A percentile compares a stretch with the other conserved stretches of the same genome.
phyloP scores from a whole-genome alignment of 805 yeast genomes.

The Candida germanica region DNA sequence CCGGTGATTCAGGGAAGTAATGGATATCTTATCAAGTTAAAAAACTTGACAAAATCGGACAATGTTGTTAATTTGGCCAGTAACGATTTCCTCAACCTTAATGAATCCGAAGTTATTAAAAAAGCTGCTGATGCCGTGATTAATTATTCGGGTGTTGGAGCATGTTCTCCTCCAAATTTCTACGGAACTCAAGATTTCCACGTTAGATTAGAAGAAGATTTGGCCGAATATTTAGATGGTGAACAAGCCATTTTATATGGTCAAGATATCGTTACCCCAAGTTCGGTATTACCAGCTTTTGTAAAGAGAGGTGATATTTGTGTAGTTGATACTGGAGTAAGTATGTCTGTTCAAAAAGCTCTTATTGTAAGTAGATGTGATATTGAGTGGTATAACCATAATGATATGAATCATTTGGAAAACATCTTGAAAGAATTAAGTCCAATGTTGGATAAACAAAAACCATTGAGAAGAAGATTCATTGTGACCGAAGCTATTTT shows the following conservation, averaged over 20 bases:
- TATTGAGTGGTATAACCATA: slow-evolving; percentile 80
- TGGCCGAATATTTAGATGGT: slow-evolving; percentile 72
- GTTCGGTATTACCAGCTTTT: slow-evolving; percentile 89
- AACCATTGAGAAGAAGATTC: slow-evolving; percentile 83
- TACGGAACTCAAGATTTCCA: slow-evolving; percentile 95
- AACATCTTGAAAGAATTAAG: slow-evolving; percentile 58
- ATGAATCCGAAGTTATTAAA: slow-evolving; percentile 44
- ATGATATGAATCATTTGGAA: slow-evolving; percentile 81
- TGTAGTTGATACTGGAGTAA: slow-evolving; percentile 79
- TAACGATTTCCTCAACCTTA: slow-evolving; percentile 66
- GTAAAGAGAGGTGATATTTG: slow-evolving; percentile 92
- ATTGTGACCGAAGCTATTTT: slow-evolving; percentile 90
- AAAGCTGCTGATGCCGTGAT: slow-evolving; percentile 57
- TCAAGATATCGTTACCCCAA: slow-evolving; percentile 84
- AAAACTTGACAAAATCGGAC: slow-evolving; percentile 15
- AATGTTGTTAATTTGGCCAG: slow-evolving; percentile 65
- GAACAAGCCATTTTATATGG: slow-evolving; percentile 84
- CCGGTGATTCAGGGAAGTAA: slow-evolving; percentile 64
- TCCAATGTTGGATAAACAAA: slow-evolving; percentile 58
- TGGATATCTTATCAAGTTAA: slow-evolving; percentile 34
- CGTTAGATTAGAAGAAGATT: slow-evolving; percentile 67
- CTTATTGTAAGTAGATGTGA: slow-evolving; percentile 82
- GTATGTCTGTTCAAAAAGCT: slow-evolving; percentile 82
- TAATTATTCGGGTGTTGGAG: slow-evolving; percentile 83
- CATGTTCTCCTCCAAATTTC: slow-evolving; percentile 98